phyloP scores from a whole-genome alignment of 169 alveolate species.

The Blepharisma undulans region DNA sequence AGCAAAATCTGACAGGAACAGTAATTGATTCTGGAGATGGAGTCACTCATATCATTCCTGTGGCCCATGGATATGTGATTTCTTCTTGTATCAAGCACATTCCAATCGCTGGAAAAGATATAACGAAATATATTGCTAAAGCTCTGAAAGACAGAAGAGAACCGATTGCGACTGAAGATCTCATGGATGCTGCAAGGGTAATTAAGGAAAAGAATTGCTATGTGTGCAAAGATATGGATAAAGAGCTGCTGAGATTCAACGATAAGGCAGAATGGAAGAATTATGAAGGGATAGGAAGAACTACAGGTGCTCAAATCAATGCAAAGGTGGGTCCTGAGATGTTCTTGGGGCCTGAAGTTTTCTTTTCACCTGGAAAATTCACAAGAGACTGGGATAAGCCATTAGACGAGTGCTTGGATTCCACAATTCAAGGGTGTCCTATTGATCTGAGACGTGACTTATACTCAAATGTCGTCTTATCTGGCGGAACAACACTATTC shows the following conservation, averaged over 20 bases:
- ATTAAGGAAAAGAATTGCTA: constrained; percentile 84
- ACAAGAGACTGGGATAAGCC: constrained; percentile 76
- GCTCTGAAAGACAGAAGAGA: constrained; percentile 79
- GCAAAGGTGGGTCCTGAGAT: constrained; percentile 88
- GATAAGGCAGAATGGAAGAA: constrained; percentile 77
- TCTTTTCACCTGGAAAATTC: constrained; percentile 82
- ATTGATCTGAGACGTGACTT: constrained; percentile 82
- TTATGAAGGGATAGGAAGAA: constrained; percentile 85
- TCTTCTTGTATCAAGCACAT: constrained; percentile 88
- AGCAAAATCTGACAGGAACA: constrained; percentile 88
- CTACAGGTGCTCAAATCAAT: constrained; percentile 86
- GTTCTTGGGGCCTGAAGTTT: constrained; percentile 86
- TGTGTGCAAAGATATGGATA: constrained; percentile 38
- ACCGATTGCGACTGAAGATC: constrained; percentile 83
- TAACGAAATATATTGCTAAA: constrained; percentile 57
- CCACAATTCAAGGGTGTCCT: constrained; percentile 82
- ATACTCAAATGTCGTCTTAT: constrained; percentile 75
- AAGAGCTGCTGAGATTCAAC: constrained; percentile 51
- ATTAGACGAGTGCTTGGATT: constrained; percentile 81
- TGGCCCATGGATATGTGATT: constrained; percentile 89
- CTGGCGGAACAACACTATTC: constrained; percentile 90
- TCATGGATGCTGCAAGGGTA: constrained; percentile 74
- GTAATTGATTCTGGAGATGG: constrained; percentile 95
- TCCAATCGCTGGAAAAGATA: constrained; percentile 91
- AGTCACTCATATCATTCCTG: constrained; percentile 91